phyloP scores from a whole-genome alignment of 2,329 filamentous ascomycete species.

The Cladosporium sp. region DNA sequence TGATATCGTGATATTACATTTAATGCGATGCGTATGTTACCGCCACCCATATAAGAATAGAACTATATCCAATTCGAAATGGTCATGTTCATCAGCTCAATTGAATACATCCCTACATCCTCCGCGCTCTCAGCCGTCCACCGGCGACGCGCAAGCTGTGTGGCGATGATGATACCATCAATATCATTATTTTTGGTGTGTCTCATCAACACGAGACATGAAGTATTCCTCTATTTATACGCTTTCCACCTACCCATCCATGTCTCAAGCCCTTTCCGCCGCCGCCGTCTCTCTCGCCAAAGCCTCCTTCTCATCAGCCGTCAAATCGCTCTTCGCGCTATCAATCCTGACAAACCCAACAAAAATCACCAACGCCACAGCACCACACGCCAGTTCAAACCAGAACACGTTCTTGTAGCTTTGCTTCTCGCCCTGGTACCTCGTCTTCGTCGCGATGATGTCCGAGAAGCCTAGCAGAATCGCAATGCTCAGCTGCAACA shows the following conservation, averaged over 20 bases:
- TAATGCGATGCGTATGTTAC: neutral
- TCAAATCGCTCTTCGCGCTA: constrained; percentile 58
- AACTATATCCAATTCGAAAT: neutral
- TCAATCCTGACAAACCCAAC: constrained; percentile 55
- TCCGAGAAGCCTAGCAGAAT: constrained; percentile 71
- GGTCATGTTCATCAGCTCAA: no score
- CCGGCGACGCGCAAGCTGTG: neutral
- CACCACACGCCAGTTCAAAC: constrained; percentile 61
- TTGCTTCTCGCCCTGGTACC: constrained; percentile 42
- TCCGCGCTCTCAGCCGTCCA: neutral
- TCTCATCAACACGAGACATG: neutral
- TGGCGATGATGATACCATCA: neutral
- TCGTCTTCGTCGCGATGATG: constrained; percentile 55
- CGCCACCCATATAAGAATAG: neutral
- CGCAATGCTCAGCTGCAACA: constrained; percentile 71
- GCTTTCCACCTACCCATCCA: neutral
- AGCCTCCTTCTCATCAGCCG: constrained; percentile 54
- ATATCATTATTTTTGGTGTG: neutral
- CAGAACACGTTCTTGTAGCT: constrained; percentile 69
- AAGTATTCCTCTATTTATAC: neutral
- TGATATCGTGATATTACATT: neutral
- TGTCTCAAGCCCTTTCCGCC: neutral
- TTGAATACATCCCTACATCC: neutral
- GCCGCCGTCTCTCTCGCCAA: constrained; percentile 3
- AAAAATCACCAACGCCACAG: constrained; percentile 54